Evolutionary conservation across 2,329 filamentous ascomycete species (phyloP).

Genomic region (Davidsoniella neocaledoniae): DNA sequence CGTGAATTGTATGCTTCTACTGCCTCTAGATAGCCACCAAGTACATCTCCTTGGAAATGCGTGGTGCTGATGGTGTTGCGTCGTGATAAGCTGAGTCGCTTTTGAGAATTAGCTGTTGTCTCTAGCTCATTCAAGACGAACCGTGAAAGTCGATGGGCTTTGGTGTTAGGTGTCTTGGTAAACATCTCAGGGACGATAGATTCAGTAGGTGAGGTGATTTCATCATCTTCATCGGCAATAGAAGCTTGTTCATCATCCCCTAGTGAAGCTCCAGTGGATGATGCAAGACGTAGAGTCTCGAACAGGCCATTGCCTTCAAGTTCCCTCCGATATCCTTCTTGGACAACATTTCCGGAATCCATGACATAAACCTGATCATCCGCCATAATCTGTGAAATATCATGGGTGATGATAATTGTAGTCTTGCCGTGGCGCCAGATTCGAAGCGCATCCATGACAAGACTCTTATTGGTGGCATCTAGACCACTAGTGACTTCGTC

Average conservation of each 20-base stretch:
- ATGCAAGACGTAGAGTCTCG: too few species aligned
- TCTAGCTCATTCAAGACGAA: conserved; percentile 4
- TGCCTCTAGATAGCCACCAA: too few species aligned
- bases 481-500: conserved; percentile 53
- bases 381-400: conserved; percentile 56
- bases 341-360: conserved; percentile 48
- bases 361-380: conserved; percentile 70
- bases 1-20: too few species aligned
- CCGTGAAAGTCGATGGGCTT: neutral
- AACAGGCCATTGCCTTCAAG: too few species aligned
- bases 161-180: neutral
- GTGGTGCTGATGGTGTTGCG: neutral
- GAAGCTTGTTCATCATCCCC: too few species aligned
- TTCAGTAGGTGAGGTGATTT: neutral
- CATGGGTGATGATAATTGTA: conserved; percentile 86
- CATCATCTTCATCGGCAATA: too few species aligned
- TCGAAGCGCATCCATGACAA: conserved; percentile 60
- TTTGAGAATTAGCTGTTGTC: neutral
- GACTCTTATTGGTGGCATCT: conserved; percentile 35
- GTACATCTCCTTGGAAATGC: neutral
- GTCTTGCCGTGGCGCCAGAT: conserved; percentile 66
- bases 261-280: too few species aligned
- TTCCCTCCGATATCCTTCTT: conserved; percentile 19
- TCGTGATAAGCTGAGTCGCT: neutral
- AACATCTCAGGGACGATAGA: neutral